Conservation (phyloP, 768 basidiomycete species). For the Candolleomyces eurysporus region DNA sequence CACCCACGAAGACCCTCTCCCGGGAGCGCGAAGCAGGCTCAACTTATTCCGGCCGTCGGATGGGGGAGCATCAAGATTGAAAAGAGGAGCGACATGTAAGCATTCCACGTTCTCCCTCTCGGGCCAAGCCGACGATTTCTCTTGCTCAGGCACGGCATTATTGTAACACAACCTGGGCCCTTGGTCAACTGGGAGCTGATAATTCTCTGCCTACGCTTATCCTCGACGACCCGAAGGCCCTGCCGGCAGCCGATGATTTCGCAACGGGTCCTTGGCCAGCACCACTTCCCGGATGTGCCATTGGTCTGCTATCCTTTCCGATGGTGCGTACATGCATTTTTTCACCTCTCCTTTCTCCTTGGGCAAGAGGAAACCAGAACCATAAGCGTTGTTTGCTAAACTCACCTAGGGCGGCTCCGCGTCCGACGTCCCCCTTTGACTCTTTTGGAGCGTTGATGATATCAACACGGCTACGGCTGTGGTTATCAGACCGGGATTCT, state of each 20-base stretch:
- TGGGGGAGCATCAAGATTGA: constrained; percentile 61
- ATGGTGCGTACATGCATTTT: constrained; percentile 32
- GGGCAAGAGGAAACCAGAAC: constrained; percentile 55
- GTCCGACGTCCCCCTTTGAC: constrained; percentile 63
- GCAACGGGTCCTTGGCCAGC: constrained; percentile 50
- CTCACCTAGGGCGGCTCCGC: constrained; percentile 73
- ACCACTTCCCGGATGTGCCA: constrained; percentile 77
- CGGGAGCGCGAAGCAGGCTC: constrained; percentile 63
- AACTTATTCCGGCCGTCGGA: constrained; percentile 69
- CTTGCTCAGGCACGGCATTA: constrained; percentile 68
- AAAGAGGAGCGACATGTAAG: constrained; percentile 66
- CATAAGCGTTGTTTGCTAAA: constrained; percentile 49
- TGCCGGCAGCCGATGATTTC: constrained; percentile 63
- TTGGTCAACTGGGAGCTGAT: constrained; percentile 60
- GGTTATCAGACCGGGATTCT: constrained; percentile 66
- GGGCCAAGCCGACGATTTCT: neutral
- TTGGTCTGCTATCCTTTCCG: constrained; percentile 62
- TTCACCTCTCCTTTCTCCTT: constrained; percentile 25
- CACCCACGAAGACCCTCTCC: constrained; percentile 61
- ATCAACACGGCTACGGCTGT: constrained; percentile 49
- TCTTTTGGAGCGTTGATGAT: constrained; percentile 47
- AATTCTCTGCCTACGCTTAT: constrained; percentile 67
- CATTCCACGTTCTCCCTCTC: neutral
- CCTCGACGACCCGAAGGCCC: constrained; percentile 67
- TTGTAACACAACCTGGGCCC: constrained; percentile 52